Percentiles rank a stretch among this genome's conserved stretches.
These are phyloP conservation scores for Phalaenopsis equestris DNA, from an alignment of 106 monocot species.

Conservation along the genomic window DNA sequence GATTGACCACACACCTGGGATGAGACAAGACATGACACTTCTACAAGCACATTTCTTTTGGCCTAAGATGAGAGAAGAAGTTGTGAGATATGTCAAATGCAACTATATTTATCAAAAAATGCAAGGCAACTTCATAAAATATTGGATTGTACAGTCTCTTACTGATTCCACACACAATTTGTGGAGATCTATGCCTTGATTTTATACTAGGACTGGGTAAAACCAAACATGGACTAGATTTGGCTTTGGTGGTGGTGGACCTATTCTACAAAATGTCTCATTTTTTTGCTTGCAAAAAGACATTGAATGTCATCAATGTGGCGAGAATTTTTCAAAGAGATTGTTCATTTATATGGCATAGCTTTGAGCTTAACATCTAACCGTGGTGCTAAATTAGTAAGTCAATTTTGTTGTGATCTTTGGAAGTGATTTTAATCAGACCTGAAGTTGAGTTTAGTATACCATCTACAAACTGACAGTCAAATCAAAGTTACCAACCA, in stretches of 20 bases:
- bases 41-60: neutral
- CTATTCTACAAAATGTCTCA: neutral
- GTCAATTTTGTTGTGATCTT: too few relatives aligned
- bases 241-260: neutral
- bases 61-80: neutral
- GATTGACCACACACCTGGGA: neutral
- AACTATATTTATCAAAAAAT: too few relatives aligned
- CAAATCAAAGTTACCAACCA: too few relatives aligned
- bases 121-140: neutral
- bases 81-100: neutral
- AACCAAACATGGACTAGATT: neutral
- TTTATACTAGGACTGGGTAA: neutral
- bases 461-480: too few relatives aligned
- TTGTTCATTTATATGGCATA: neutral
- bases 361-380: neutral
- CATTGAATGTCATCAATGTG: neutral
- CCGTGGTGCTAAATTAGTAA: neutral
- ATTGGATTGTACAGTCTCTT: neutral
- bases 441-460: too few relatives aligned
- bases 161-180: neutral
- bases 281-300: neutral
- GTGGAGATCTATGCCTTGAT: neutral
- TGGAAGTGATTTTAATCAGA: too few relatives aligned
- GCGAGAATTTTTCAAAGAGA: neutral
- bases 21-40: neutral